Evolutionary conservation across 2,329 filamentous ascomycete genomes (phyloP).

Genomic region (Ophiostoma pallidulum): DNA sequence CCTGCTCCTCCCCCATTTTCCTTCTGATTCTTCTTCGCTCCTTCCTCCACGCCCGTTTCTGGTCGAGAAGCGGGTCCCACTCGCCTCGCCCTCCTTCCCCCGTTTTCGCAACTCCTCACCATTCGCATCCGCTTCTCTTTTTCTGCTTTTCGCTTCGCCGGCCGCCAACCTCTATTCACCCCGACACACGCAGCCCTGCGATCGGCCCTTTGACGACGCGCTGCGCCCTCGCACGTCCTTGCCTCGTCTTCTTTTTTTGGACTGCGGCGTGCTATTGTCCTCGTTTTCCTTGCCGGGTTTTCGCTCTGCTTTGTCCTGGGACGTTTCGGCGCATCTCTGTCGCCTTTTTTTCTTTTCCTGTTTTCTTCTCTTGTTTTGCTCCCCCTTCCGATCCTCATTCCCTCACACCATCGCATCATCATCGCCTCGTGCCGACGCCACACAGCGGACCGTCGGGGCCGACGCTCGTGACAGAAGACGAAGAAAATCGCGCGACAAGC

Average conservation of each 20-base stretch:
- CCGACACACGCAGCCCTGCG: not conserved
- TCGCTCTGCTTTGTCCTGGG: too few species aligned
- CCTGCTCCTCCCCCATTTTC: constrained; percentile 5
- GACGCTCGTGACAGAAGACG: too few species aligned
- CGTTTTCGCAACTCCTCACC: not conserved
- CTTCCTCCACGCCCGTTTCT: not conserved
- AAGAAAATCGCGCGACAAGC: too few species aligned
- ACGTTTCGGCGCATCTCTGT: not conserved
- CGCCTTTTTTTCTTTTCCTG: not conserved
- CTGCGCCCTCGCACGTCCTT: too few species aligned
- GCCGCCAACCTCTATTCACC: not conserved
- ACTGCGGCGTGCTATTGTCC: not conserved
- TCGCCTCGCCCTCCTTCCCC: not conserved
- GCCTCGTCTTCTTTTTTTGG: not conserved
- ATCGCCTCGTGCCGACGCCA: too few species aligned
- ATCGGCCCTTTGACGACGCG: not conserved
- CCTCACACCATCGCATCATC: too few species aligned
- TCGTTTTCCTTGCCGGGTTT: not conserved
- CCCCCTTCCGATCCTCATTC: not conserved
- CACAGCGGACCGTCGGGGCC: too few species aligned
- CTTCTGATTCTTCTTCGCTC: constrained; percentile 6
- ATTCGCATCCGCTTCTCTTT: not conserved
- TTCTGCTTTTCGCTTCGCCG: not conserved
- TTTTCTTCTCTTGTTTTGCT: not conserved
- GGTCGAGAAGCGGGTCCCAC: too few species aligned